Evolutionary conservation across 768 basidiomycete genomes (phyloP), one percentile per base, ranked within the genome.

Genomic region (Psilocybe cyanescens): DNA sequence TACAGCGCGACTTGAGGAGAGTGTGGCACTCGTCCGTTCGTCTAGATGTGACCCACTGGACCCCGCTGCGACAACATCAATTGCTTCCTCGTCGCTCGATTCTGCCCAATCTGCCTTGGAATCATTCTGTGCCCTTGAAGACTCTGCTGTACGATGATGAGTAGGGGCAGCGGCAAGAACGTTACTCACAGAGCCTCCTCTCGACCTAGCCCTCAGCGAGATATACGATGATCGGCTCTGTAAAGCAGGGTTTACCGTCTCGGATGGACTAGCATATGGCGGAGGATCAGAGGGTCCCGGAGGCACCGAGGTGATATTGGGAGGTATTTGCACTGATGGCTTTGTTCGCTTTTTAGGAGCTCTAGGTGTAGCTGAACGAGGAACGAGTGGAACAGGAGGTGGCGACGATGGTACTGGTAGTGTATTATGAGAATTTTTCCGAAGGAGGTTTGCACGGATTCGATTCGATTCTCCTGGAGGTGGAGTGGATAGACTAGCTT

Each of bases 21-120:
- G 73, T 2, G 78, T 78, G 9, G 84, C 79, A 70, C 92, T 94
- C 0, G 92, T 95, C 29, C 92, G 85, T 72, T 95, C 92, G 67
- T 95, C 92, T 53, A 94, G 71, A 69, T 89, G 90, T 67, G 91
- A 89, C 7, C 93, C 92, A 61, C 90, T 91, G 12, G 91, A 81
- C 9, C 87, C 92, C 16, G 93, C 92, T 0, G 93, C 90, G 33
- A 94, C 84, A 45, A 91, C 76, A 67, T 92, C 86, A 57, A 95
- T 92, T 12, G 92, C 93, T 72, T 95, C 93, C 57, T 95, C 93
- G 63, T 95, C 93, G 66, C 92, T 94, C 4, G 84, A 86, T 71
- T 92, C 86, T 58, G 84, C 78, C 93, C 94, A 92, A 67, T 95
- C 82, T 58, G 71, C 78, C 69, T 88, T 88, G 7, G 74, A 61